Conservation (phyloP, 1,284 basidiomycete genomes). For the Peniophora sp. region DNA sequence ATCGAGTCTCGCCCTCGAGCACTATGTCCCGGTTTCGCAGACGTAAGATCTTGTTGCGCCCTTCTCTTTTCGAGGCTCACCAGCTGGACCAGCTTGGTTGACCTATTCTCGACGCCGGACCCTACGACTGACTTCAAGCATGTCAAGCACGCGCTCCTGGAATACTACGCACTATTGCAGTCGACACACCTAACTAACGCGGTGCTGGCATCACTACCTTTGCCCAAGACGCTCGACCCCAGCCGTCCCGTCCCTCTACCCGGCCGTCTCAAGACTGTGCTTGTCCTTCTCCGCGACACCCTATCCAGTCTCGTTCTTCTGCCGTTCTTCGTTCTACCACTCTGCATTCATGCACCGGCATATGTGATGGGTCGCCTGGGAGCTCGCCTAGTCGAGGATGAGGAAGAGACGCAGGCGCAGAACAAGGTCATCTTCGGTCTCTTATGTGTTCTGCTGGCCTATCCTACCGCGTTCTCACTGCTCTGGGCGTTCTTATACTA, state of each 20-base stretch:
- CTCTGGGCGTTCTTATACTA: slow-evolving; percentile 77
- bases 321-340: slow-evolving; percentile 83
- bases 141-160: slow-evolving; percentile 66
- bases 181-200: slow-evolving; percentile 78
- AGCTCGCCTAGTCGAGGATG: slow-evolving; percentile 71
- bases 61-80: neutral
- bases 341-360: slow-evolving; percentile 76
- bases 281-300: slow-evolving; percentile 71
- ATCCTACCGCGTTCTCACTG: slow-evolving; percentile 76
- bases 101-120: slow-evolving; percentile 70
- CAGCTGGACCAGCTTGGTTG: slow-evolving; percentile 50
- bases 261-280: slow-evolving; percentile 73
- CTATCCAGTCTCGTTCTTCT: slow-evolving; percentile 62
- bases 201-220: slow-evolving; percentile 70
- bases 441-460: slow-evolving; percentile 66
- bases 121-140: slow-evolving; percentile 51
- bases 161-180: slow-evolving; percentile 84
- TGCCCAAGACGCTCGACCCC: slow-evolving; percentile 77
- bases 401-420: slow-evolving; percentile 89
- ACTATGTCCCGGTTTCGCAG: slow-evolving; percentile 82
- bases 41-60: slow-evolving; percentile 45
- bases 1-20: slow-evolving; percentile 63
- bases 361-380: slow-evolving; percentile 76
- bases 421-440: slow-evolving; percentile 86
- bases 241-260: slow-evolving; percentile 65